Evolutionary conservation across 169 alveolate species (phyloP).

Genomic region (Eimeria zaria): DNA sequence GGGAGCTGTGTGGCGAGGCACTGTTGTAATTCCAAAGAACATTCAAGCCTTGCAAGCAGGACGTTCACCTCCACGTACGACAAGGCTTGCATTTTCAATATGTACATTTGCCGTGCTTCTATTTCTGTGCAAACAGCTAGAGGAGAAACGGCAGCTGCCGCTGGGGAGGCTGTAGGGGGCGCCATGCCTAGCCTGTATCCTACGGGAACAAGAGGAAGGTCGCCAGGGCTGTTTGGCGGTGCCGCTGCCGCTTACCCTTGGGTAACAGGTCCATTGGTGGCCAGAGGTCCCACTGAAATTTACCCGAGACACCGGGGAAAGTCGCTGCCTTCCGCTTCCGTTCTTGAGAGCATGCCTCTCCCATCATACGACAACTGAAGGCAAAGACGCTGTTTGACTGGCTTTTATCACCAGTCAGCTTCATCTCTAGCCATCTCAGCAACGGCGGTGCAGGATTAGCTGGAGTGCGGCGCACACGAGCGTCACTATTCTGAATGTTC

Average conservation of each 20-base stretch:
- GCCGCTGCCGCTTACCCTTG: background rate
- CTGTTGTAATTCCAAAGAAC: conserved; percentile 43
- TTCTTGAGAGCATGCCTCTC: conserved; percentile 65
- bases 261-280: background rate
- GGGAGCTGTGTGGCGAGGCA: conserved; percentile 73
- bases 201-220: background rate
- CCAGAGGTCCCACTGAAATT: background rate
- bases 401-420: background rate
- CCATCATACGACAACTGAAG: conserved; percentile 67
- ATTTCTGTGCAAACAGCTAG: background rate
- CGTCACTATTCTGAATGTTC: background rate
- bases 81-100: background rate
- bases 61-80: conserved; percentile 2
- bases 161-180: conserved; percentile 1
- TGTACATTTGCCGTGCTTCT: background rate
- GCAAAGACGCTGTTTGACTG: background rate
- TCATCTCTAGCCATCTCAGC: background rate
- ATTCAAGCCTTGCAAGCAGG: background rate
- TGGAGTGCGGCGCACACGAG: background rate
- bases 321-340: conserved; percentile 66
- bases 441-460: background rate
- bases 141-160: conserved; percentile 11
- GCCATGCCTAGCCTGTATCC: background rate
- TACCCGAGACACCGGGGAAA: conserved; percentile 18
- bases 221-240: conserved; percentile 14